Evolutionary conservation across 345 rosid genomes (phyloP), one percentile per base, ranked within the genome.

Genomic region (Dipteronia dyeriana): DNA sequence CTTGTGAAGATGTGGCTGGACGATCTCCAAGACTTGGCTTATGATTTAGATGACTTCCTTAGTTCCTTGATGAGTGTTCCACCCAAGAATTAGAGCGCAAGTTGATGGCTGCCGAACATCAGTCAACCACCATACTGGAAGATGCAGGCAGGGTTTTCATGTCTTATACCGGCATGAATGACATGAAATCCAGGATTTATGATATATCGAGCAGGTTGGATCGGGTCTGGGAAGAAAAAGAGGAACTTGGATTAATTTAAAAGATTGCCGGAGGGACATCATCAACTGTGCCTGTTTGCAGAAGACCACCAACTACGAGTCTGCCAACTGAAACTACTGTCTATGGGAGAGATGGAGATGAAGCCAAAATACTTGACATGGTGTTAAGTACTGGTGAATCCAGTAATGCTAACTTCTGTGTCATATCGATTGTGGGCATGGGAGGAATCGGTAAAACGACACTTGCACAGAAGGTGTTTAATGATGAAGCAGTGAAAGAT

Each of bases 41-140:
- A 67, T 26, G 78, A 79, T 1, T 20, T 45, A 0, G 82, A 74
- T 2, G 82, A 79, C 17, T 1, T 59, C 1, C 64, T 67, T 0
- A 79, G 11, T 1, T 59, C 1, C 64, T 67, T 0, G 78, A 79
- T 0, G 74, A 66, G n/a, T 56, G 68, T 23, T 54, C 5, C 26
- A 68, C 49, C 12, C 29, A 67, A 11, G 53, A 16, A 1, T n/a
- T 17, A 1, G 53, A 2, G 1, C 4, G 26, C 16, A 39, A n/a
- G 53, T n/a, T 66, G 51, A 39, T 0, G 51, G 0, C 3, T 3
- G 47, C 1, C 0, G 26, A 66, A 6, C 17, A 41, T 3, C 26
- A 26, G 29, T 9, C 12, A 0, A 3, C 5, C 38, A 3, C 26
- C 26, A 26, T 26, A 26, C 26, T 26, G 26, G 26, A 26, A 26